These are phyloP conservation scores for Cornus florida DNA, from an alignment of 148 eudicot genomes.

Conservation along the genomic window DNA sequence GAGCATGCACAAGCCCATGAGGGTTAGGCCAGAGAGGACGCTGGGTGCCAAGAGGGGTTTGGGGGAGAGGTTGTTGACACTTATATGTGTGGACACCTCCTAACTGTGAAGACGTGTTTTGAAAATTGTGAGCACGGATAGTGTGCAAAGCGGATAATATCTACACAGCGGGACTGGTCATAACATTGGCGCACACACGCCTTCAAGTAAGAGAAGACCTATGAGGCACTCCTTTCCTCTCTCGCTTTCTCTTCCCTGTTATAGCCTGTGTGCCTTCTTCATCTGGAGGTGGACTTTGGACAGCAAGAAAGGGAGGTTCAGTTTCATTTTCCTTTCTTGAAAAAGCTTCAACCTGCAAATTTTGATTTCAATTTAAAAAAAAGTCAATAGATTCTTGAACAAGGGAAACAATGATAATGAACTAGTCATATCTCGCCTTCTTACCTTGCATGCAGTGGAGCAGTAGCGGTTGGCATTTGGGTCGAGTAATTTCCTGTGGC, in stretches of 20 bases:
- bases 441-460: conserved; percentile 52
- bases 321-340: conserved; percentile 14
- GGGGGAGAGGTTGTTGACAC: too few species aligned
- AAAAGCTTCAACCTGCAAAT: conserved; percentile 35
- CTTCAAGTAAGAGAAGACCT: conserved; percentile 31
- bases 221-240: conserved; percentile 39
- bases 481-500: conserved; percentile 37
- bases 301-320: conserved; percentile 27
- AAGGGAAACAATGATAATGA: not conserved
- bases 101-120: too few species aligned
- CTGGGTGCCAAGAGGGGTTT: too few species aligned
- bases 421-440: not conserved
- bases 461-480: conserved; percentile 27
- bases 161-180: too few species aligned
- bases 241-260: conserved; percentile 15
- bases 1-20: too few species aligned
- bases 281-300: not conserved
- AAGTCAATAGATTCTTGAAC: not conserved
- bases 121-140: too few species aligned
- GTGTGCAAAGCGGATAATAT: too few species aligned
- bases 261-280: not conserved
- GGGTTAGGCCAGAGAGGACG: too few species aligned
- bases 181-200: not conserved
- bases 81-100: too few species aligned
- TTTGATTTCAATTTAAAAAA: too few species aligned